Conservation (phyloP, 176 grass and related monocot genomes). For the Oryza punctata region DNA sequence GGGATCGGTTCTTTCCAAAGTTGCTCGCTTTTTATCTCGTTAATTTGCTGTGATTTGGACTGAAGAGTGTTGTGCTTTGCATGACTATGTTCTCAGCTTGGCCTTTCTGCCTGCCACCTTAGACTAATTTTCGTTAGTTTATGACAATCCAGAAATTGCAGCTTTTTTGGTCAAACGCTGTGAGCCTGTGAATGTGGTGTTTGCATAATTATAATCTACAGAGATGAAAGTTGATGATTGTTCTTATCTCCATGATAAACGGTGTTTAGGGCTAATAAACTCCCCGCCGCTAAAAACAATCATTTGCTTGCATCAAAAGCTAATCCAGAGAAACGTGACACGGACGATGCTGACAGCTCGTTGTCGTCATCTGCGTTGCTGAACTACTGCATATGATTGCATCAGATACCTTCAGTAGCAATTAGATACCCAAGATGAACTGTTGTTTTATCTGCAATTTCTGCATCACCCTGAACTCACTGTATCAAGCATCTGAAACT, state of each 20-base stretch:
- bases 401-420: conserved; percentile 3
- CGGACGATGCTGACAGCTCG: not conserved
- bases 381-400: not conserved
- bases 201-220: not conserved
- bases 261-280: not conserved
- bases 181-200: conserved; percentile 37
- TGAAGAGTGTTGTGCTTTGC: not conserved
- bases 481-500: conserved; percentile 15
- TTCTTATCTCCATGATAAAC: not conserved
- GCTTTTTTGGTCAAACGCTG: conserved; percentile 29
- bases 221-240: not conserved
- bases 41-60: not conserved
- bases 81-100: not conserved
- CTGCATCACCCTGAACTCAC: not conserved
- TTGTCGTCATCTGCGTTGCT: not conserved
- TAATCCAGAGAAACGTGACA: conserved; percentile 20
- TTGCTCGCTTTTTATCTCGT: not conserved
- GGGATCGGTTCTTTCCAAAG: not conserved
- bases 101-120: conserved; percentile 10
- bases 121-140: not conserved
- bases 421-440: not conserved
- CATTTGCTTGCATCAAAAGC: not conserved
- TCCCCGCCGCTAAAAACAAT: not conserved
- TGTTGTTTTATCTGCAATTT: not conserved
- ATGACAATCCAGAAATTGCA: not conserved